Conservation (phyloP, 176 grass and related monocot species). For the Hordeum marinum region DNA sequence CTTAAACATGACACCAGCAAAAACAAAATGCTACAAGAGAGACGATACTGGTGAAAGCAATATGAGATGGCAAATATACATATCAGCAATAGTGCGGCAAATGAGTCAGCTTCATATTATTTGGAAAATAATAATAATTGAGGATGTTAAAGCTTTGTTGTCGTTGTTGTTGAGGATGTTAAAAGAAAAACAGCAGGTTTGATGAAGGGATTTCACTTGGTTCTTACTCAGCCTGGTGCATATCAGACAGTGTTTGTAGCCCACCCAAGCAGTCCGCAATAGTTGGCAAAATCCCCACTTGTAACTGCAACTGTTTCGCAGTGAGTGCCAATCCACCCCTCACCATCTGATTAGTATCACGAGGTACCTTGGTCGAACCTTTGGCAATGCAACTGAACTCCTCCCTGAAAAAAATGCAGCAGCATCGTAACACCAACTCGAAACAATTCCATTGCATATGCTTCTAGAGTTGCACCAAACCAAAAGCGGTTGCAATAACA, state of each 20-base stretch:
- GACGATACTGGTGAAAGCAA: background rate
- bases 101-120: background rate
- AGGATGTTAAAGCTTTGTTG: too few relatives aligned
- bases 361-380: constrained; percentile 53
- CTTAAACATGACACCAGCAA: background rate
- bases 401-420: constrained; percentile 45
- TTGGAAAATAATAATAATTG: background rate
- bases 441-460: background rate
- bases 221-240: constrained; percentile 74
- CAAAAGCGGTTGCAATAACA: background rate
- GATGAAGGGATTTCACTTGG: background rate
- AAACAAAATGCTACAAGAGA: background rate
- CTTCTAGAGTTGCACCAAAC: background rate
- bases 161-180: too few relatives aligned
- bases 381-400: constrained; percentile 54
- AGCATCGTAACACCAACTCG: background rate
- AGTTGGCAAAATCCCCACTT: constrained; percentile 65
- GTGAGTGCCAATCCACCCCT: constrained; percentile 47
- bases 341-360: constrained; percentile 58
- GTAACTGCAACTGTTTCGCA: constrained; percentile 58
- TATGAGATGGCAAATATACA: background rate
- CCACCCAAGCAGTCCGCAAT: constrained; percentile 67
- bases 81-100: background rate
- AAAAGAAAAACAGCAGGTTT: background rate
- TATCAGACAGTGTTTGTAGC: constrained; percentile 48